These are phyloP conservation scores for Globisporangium acanthophoron DNA, from an alignment of 352 stramenopile genomes.

Conservation along the genomic window DNA sequence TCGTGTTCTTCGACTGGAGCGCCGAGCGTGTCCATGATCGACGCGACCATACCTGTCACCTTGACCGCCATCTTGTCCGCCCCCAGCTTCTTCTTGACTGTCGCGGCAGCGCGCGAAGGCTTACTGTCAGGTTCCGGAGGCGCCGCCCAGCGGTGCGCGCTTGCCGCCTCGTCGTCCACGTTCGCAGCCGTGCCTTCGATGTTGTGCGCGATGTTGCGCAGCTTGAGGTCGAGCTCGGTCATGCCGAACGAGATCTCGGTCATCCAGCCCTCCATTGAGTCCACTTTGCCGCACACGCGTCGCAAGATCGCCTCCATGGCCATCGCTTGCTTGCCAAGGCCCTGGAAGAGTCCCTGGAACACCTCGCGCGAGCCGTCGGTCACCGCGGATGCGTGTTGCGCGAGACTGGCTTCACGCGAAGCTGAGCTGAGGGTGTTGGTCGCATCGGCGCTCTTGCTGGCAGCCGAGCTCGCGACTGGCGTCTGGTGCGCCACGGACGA, in stretches of 20 bases:
- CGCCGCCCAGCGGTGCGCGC: slow-evolving; percentile 37
- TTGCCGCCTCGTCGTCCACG: slow-evolving; percentile 39
- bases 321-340: slow-evolving; percentile 71
- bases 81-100: slow-evolving; percentile 49
- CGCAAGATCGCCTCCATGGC: slow-evolving; percentile 67
- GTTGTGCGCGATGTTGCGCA: slow-evolving; percentile 78
- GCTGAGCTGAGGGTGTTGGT: neutral
- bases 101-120: slow-evolving; percentile 9
- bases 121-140: slow-evolving; percentile 19
- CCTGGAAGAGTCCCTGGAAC: slow-evolving; percentile 67
- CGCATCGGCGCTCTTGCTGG: too few species aligned
- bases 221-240: slow-evolving; percentile 66
- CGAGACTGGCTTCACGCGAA: neutral
- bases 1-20: slow-evolving; percentile 9
- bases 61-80: slow-evolving; percentile 44
- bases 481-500: slow-evolving; percentile 15
- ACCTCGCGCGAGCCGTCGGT: slow-evolving; percentile 35
- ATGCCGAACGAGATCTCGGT: slow-evolving; percentile 71
- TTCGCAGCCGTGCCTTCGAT: slow-evolving; percentile 69
- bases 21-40: slow-evolving; percentile 46
- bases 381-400: neutral
- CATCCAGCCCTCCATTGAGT: slow-evolving; percentile 71
- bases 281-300: slow-evolving; percentile 60
- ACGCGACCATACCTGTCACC: slow-evolving; percentile 57
- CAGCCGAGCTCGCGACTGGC: neutral